Evolutionary conservation across 2,329 filamentous ascomycete genomes (phyloP), one percentile per base, ranked within the genome.

Genomic region (Hypoxylon sp.): DNA sequence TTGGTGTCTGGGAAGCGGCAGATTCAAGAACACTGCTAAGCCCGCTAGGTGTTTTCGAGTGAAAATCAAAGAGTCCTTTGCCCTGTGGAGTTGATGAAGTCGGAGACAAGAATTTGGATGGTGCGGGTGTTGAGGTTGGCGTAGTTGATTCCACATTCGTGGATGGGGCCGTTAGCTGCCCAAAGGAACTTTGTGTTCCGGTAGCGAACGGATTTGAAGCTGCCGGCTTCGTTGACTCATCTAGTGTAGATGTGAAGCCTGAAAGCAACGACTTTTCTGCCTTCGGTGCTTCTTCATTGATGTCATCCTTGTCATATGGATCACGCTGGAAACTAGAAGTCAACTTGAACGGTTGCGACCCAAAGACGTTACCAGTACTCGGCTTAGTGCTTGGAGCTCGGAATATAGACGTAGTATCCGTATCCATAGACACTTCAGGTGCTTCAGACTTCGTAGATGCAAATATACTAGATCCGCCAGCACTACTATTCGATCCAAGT

Each of bases 241-340:
- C 83, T 30, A 93, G 81, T 13, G 87, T 86, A 64, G 86, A 85
- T 6, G 85, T 83, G 77, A 93, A 92, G 8, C 82, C 85, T 58
- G 81, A 82, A 75, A 93, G 92, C 71, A 91, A 72, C 1, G 81
- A 84, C 4, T 84, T 83, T 11, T 82, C 82, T n/a, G 80, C 79
- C 7, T 31, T 60, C 10, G 61, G 4, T 8, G 44, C 44, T 14
- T 73, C 67, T 42, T 79, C 77, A 22, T 79, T 77, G 14, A 85
- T 81, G 37, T 91, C 88, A 25, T 91, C 86, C 64, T 88, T 89
- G 0, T 87, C 84, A 49, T 85, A 84, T 5, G 87, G 85, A 71
- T 92, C 90, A 7, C 85, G 84, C 74, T 90, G 89, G 81, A 93
- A 94, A 1, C 88, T 90, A 31, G 88, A 90, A 42, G 86, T 86